Conservation (phyloP, 2,329 filamentous ascomycete species). For the Cladosporium sp. region DNA sequence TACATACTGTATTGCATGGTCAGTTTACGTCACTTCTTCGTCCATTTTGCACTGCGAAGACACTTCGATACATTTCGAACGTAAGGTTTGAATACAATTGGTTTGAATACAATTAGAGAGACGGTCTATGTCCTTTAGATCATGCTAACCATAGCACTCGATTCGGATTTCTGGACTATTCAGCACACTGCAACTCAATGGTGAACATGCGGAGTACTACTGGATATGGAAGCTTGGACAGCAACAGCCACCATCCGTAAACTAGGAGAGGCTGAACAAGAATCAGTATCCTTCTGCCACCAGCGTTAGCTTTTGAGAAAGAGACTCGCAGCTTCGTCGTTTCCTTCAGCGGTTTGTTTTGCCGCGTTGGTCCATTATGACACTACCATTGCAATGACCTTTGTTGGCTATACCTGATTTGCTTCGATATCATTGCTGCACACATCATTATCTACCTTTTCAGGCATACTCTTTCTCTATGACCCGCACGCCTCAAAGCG, state of each 20-base stretch:
- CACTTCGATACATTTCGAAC: not conserved
- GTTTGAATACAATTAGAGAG: not conserved
- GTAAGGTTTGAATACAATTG: not conserved
- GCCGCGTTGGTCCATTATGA: not conserved
- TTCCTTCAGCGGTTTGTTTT: not conserved
- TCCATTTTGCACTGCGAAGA: not conserved
- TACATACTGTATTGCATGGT: constrained; percentile 23
- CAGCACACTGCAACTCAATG: not conserved
- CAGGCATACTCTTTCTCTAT: not conserved
- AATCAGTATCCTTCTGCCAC: not conserved
- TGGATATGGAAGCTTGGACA: not conserved
- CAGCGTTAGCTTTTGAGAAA: not conserved
- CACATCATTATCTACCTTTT: not conserved
- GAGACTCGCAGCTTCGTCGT: not conserved
- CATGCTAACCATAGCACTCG: not conserved
- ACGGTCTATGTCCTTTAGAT: not conserved
- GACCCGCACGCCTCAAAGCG: not conserved
- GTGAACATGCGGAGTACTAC: not conserved
- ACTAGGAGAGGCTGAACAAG: not conserved
- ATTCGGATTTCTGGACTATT: not conserved
- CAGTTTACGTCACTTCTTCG: not conserved
- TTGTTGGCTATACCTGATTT: not conserved
- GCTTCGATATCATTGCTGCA: not conserved
- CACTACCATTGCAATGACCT: not conserved
- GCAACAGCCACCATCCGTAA: not conserved